Evolutionary conservation across 306 rosid genomes (phyloP).

Genomic region (Mimosa bimucronata): DNA sequence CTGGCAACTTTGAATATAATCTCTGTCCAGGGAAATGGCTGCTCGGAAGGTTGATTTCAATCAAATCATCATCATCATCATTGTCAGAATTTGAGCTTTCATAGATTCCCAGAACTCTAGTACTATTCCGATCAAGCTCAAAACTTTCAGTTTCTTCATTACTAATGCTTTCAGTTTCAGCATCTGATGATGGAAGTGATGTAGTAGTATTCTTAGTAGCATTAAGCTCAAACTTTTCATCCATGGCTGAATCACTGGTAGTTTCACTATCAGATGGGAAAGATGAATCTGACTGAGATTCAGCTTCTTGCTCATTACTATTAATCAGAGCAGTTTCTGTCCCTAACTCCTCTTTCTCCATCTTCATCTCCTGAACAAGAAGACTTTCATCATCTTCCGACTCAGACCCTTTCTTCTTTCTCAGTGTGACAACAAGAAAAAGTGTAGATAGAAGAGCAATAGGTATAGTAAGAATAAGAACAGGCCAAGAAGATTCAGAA

Average conservation of each 20-base stretch:
- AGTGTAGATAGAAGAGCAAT: conserved; percentile 48
- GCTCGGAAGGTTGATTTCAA: conserved; percentile 65
- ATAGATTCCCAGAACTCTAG: conserved; percentile 29
- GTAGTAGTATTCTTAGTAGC: conserved; percentile 18
- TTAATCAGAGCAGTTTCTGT: conserved; percentile 36
- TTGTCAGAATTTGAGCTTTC: conserved; percentile 49
- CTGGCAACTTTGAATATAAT: conserved; percentile 37
- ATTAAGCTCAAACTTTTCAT: conserved; percentile 41
- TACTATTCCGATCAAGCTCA: conserved; percentile 39
- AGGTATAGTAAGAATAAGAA: conserved; percentile 44
- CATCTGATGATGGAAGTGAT: conserved; percentile 56
- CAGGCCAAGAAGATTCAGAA: conserved; percentile 43
- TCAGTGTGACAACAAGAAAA: conserved; percentile 44
- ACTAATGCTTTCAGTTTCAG: conserved; percentile 55
- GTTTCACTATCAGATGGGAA: conserved; percentile 56
- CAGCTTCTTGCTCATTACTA: conserved; percentile 39
- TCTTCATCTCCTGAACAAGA: conserved; percentile 22
- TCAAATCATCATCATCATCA: conserved; percentile 55
- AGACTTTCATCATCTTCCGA: conserved; percentile 30
- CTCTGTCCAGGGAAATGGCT: conserved; percentile 39
- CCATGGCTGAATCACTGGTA: conserved; percentile 40
- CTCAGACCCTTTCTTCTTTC: conserved; percentile 43
- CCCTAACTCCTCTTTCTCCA: conserved; percentile 12
- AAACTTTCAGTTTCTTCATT: conserved; percentile 43
- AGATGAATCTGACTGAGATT: conserved; percentile 34